Percentiles rank a stretch among this genome's conserved stretches.
phyloP scores from a whole-genome alignment of 148 eudicot species.

The Limonium bicolor region DNA sequence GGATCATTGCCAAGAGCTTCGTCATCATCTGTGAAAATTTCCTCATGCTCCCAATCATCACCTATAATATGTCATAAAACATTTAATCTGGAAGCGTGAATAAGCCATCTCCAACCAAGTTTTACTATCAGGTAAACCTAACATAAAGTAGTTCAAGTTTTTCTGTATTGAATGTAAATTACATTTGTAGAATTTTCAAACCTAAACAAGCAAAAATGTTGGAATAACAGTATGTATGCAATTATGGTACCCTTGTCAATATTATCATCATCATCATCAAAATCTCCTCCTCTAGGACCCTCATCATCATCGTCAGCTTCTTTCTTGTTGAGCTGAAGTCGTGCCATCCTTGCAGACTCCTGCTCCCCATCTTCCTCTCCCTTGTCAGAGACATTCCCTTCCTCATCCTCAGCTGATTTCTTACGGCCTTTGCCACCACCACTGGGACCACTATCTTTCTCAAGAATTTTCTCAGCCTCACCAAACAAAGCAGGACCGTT shows the following conservation, averaged over 20 bases:
- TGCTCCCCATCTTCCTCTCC: constrained; percentile 86
- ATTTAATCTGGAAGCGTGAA: too few relatives aligned
- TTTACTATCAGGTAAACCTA: too few relatives aligned
- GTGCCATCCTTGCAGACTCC: constrained; percentile 50
- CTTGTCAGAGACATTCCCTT: constrained; percentile 56
- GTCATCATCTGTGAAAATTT: constrained; percentile 95
- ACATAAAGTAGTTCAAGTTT: too few relatives aligned
- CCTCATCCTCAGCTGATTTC: constrained; percentile 50
- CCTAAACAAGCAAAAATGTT: too few relatives aligned
- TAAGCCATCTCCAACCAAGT: too few relatives aligned
- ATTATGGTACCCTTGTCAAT: constrained; percentile 67
- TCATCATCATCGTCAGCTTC: constrained; percentile 65
- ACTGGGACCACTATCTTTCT: constrained; percentile 31
- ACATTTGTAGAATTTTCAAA: too few relatives aligned
- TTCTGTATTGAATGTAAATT: too few relatives aligned
- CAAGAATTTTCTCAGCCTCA: constrained; percentile 42
- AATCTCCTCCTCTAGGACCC: constrained; percentile 71
- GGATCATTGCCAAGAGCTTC: constrained; percentile 83
- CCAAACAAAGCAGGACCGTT: constrained; percentile 81
- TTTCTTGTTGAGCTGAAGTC: constrained; percentile 41
- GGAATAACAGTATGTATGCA: too few relatives aligned
- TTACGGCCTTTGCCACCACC: constrained; percentile 57
- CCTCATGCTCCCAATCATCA: constrained; percentile 99
- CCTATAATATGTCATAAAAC: constrained; percentile 36
- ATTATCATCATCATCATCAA: constrained; percentile 82